Percentiles rank a stretch among this genome's conserved stretches.
Evolutionary conservation across 2,329 filamentous ascomycete species (phyloP).

Genomic region (Ilyonectria destructans): DNA sequence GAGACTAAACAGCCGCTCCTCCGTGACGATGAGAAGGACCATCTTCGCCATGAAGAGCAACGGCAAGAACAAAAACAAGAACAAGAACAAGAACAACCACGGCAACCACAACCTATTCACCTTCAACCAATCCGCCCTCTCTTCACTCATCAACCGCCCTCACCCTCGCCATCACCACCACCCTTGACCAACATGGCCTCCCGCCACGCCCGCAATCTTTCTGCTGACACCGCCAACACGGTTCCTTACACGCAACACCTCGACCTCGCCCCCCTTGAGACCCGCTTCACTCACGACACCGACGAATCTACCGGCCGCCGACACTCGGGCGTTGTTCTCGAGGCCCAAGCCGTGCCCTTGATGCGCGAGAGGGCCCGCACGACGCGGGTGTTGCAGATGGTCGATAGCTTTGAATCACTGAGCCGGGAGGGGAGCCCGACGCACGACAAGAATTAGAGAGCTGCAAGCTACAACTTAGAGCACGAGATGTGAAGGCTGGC

Average conservation of each 20-base stretch:
- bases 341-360: conserved; percentile 64
- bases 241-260: conserved; percentile 40
- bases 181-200: conserved; percentile 32
- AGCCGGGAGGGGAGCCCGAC: conserved; percentile 52
- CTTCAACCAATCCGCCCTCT: conserved; percentile 42
- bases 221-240: conserved; percentile 36
- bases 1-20: background rate
- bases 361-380: conserved; percentile 58
- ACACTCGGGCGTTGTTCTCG: conserved; percentile 57
- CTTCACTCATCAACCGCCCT: conserved; percentile 33
- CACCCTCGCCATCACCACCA: conserved; percentile 31
- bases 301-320: conserved; percentile 50
- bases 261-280: conserved; percentile 43
- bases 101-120: conserved; percentile 28
- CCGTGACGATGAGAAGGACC: conserved; percentile 16
- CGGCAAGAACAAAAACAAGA: conserved; percentile 4
- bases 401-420: conserved; percentile 68
- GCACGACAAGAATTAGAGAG: conserved; percentile 7
- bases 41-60: background rate
- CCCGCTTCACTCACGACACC: conserved; percentile 49
- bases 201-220: conserved; percentile 31
- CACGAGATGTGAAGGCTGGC: background rate
- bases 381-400: conserved; percentile 69
- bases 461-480: background rate
- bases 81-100: background rate